Percentiles rank a stretch among this genome's conserved stretches.
Conservation (phyloP, 164 flowering plant species). For the Aristolochia fimbriata region DNA sequence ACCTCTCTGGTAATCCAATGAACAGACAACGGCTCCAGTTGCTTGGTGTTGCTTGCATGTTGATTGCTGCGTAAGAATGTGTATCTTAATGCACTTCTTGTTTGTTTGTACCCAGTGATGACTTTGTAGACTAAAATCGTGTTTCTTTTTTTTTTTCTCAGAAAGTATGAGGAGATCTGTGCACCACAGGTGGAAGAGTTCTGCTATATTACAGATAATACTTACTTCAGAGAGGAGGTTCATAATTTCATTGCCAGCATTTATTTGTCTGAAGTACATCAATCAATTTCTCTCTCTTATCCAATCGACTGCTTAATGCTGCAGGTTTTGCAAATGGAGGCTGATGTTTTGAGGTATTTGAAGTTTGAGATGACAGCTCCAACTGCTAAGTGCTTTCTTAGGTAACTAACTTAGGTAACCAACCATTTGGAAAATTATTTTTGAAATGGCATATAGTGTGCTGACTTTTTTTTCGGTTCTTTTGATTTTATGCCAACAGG, state of each 20-base stretch:
- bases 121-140: background rate
- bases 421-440: background rate
- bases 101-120: background rate
- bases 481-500: slow-evolving; percentile 22
- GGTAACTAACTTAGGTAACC: slow-evolving; percentile 68
- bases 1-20: slow-evolving; percentile 80
- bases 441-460: background rate
- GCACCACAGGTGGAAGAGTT: slow-evolving; percentile 98
- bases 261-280: background rate
- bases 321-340: slow-evolving; percentile 93
- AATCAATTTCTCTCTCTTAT: background rate
- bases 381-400: slow-evolving; percentile 78
- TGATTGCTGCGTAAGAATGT: slow-evolving; percentile 87
- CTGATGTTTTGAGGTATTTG: slow-evolving; percentile 69
- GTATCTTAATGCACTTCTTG: background rate
- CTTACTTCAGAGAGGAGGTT: slow-evolving; percentile 92
- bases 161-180: slow-evolving; percentile 96
- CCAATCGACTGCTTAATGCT: background rate
- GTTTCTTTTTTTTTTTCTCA: slow-evolving; percentile 18
- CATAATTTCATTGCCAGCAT: background rate
- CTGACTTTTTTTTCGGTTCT: slow-evolving; percentile 3
- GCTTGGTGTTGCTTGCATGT: slow-evolving; percentile 97
- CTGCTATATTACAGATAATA: slow-evolving; percentile 94
- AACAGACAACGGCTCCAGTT: slow-evolving; percentile 73
- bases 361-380: slow-evolving; percentile 96